Evolutionary conservation across 345 rosid species (phyloP).

Genomic region (Excoecaria agallocha): DNA sequence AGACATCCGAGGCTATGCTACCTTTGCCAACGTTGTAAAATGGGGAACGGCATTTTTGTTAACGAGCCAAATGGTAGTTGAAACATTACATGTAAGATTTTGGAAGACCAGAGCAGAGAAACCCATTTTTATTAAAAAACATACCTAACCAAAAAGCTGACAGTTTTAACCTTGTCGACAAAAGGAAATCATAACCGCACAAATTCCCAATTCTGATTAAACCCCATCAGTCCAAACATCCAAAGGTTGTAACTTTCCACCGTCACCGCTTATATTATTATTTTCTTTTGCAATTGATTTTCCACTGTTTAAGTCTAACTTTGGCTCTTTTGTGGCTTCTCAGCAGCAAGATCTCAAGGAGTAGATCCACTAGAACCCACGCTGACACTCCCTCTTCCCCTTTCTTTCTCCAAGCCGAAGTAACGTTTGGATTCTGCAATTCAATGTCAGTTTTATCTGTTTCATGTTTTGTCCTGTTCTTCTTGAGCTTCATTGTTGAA

Average conservation of each 20-base stretch:
- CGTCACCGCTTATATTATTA: neutral
- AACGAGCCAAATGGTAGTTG: too few relatives aligned
- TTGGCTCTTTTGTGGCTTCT: neutral
- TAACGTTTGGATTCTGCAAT: constrained; percentile 21
- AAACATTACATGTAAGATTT: too few relatives aligned
- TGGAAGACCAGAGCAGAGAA: too few relatives aligned
- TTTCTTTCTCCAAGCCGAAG: constrained; percentile 1
- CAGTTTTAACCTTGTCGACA: neutral
- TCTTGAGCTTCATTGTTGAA: constrained; percentile 24
- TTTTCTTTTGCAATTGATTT: neutral
- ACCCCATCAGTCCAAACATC: constrained; percentile 3
- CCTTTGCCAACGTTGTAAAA: too few relatives aligned
- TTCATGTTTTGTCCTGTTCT: constrained; percentile 23
- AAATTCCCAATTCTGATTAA: neutral
- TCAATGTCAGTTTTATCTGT: constrained; percentile 24
- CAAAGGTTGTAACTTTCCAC: constrained; percentile 4
- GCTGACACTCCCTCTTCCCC: neutral
- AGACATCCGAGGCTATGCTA: too few relatives aligned
- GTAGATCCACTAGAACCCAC: constrained; percentile 29
- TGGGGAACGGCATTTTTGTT: too few relatives aligned
- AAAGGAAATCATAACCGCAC: neutral
- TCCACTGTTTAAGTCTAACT: neutral
- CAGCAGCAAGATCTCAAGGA: constrained; percentile 15
- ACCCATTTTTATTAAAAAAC: neutral
- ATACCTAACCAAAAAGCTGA: neutral